These are phyloP conservation scores for Sarocladium strictum DNA, from an alignment of 2,329 filamentous ascomycete genomes.

Conservation along the genomic window DNA sequence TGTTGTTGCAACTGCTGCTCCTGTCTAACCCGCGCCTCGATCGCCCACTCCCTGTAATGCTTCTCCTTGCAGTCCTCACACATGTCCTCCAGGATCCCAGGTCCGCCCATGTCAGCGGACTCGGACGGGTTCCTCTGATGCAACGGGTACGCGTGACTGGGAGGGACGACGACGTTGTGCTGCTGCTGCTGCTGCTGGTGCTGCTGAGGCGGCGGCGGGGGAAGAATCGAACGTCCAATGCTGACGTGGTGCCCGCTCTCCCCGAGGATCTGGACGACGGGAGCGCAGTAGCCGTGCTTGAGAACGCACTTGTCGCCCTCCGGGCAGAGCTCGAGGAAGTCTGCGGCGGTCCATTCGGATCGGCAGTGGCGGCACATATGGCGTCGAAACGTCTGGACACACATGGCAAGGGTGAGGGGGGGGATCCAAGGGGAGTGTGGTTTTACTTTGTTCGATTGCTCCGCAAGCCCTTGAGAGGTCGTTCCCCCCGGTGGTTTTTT, in stretches of 20 bases:
- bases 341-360: background rate
- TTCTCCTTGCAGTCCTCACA: slow-evolving; percentile 7
- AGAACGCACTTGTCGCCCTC: slow-evolving; percentile 4
- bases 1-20: slow-evolving; percentile 6
- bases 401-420: background rate
- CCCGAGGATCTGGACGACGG: background rate
- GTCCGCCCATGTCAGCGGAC: background rate
- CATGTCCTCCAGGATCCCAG: slow-evolving; percentile 1
- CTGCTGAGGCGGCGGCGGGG: background rate
- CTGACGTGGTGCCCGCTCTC: background rate
- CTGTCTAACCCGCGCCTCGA: background rate
- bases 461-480: no score
- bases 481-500: no score
- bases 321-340: slow-evolving; percentile 6
- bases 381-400: background rate
- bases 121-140: background rate
- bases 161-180: background rate
- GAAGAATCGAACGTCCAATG: background rate
- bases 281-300: slow-evolving; percentile 8
- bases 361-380: slow-evolving; percentile 5
- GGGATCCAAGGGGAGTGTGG: no score
- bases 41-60: background rate
- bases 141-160: background rate
- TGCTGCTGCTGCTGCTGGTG: slow-evolving; percentile 2
- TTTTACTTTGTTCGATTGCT: no score